Base-by-base conservation (phyloP, 106 monocot genomes). In the Dendrobium chrysotoxum region DNA sequence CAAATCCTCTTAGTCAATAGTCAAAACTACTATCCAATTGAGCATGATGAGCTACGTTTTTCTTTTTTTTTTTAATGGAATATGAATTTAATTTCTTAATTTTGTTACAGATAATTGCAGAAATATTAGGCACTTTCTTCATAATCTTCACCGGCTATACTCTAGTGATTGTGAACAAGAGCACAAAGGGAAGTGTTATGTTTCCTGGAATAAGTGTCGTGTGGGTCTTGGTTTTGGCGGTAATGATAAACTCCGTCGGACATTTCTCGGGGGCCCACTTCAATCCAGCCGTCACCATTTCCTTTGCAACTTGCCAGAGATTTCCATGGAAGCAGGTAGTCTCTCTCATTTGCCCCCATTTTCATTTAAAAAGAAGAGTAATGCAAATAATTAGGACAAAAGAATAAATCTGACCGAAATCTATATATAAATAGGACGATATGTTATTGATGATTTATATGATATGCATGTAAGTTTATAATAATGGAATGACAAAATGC, bases 241-340 rank as follows among this genome's bases (percentile, higher is more conserved):
- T 90, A 46, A 91, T 96, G 96, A 88, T 93, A 10, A 93, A 96
- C 84, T 80, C 96, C 25, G 76, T 93, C 25, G 96, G 96, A 13
- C 96, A 96, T 85, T 90, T 96, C 79, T 96, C 96, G 64, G 91
- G 93, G 31, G 96, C 93, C 23, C 96, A 96, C 73, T 92, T 96
- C 84, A 96, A 96, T 78, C 96, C 96, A 0, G 96, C 96, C 25
- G 93, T 96, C 78, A 90, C 96, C 79, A 75, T 93, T 42, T 90
- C 91, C 55, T 96, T 93, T 17, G 96, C 96, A 55, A 83, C 86
- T 21, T 84, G 82, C 72, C 42, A 83, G 7, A 82, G 93, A 72
- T 96, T 96, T 65, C 93, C 96, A 16, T 93, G 93, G 93, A 88
- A 82, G 70, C 88, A 92, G 86, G 93, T 84, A 23, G 58, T 4